Percentiles rank a stretch among this genome's conserved stretches.
These are phyloP conservation scores for Madurella mycetomatis DNA, from an alignment of 2,329 filamentous ascomycete genomes.

Conservation along the genomic window DNA sequence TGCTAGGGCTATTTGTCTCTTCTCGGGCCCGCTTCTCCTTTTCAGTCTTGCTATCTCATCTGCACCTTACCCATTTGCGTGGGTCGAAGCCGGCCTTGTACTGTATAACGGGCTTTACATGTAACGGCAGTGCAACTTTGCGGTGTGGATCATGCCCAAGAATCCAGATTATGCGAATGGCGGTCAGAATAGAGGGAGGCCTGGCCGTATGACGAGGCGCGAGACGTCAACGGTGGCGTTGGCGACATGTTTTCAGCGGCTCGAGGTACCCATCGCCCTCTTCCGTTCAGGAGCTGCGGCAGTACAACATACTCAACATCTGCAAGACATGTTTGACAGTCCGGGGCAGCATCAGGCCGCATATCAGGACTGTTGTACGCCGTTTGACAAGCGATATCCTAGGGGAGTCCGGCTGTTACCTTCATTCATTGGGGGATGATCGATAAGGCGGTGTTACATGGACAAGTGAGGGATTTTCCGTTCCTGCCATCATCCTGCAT, in stretches of 20 bases:
- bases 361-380: background rate
- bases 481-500: background rate
- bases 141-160: background rate
- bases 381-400: background rate
- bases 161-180: background rate
- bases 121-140: background rate
- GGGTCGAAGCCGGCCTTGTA: background rate
- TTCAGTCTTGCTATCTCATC: background rate
- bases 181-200: background rate
- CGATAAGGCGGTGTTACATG: conserved; percentile 1
- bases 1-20: background rate
- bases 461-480: conserved; percentile 5
- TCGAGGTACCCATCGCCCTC: background rate
- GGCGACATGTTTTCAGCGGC: background rate
- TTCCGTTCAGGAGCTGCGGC: background rate
- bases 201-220: too few species aligned
- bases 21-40: background rate
- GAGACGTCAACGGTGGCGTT: background rate
- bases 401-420: background rate
- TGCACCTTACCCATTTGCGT: background rate
- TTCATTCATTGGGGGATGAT: background rate
- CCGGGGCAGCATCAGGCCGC: background rate
- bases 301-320: background rate
- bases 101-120: background rate
- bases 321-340: background rate